Evolutionary conservation across 2,329 filamentous ascomycete genomes (phyloP).

Genomic region (Sclerotinia minor): DNA sequence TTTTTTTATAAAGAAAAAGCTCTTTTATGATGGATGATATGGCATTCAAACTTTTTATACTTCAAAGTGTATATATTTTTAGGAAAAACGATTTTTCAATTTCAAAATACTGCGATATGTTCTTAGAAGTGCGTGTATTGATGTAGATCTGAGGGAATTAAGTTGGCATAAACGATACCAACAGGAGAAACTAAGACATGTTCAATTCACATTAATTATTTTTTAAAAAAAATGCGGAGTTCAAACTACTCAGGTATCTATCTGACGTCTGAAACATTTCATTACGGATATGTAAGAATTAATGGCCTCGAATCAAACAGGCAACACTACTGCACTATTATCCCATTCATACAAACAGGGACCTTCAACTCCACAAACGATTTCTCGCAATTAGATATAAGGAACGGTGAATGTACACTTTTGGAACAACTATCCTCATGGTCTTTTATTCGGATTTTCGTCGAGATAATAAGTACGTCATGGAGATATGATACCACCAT

Average conservation of each 20-base stretch:
- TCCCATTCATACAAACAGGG: no score
- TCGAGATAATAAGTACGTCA: background rate
- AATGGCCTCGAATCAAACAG: no score
- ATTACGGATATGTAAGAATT: background rate
- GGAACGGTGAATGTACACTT: background rate
- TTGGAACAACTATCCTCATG: background rate
- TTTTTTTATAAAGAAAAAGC: no score
- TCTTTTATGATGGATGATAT: background rate
- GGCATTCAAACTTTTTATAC: background rate
- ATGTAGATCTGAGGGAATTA: background rate
- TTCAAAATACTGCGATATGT: background rate
- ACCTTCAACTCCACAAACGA: fast-evolving
- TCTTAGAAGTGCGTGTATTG: no score
- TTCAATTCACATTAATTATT: background rate
- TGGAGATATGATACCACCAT: background rate
- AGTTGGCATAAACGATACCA: background rate
- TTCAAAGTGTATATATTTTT: background rate
- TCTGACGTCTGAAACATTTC: background rate
- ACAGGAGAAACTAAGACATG: background rate
- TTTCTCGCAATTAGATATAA: background rate
- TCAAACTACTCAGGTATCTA: no score
- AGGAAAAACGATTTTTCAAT: background rate
- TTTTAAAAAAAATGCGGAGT: background rate
- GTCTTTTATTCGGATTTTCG: background rate
- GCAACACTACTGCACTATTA: background rate